phyloP scores from a whole-genome alignment of 176 grass and related monocot genomes.

The Guadua angustifolia region DNA sequence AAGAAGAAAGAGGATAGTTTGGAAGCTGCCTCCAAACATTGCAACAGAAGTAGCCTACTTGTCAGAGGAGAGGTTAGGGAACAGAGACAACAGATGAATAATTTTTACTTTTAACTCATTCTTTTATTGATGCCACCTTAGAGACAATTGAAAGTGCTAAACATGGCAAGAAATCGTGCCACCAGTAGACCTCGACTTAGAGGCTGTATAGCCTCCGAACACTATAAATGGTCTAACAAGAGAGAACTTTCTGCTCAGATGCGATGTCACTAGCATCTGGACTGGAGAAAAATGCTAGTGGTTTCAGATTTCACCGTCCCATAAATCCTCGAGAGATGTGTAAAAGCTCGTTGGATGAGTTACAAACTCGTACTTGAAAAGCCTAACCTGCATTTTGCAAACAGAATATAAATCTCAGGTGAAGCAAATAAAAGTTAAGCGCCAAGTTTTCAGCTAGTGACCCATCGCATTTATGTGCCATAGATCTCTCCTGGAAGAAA shows the following conservation, averaged over 20 bases:
- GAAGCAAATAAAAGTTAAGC: background rate
- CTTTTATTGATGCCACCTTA: too few relatives aligned
- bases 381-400: conserved; percentile 42
- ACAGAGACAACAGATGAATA: too few relatives aligned
- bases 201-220: too few relatives aligned
- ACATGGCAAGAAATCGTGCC: too few relatives aligned
- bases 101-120: too few relatives aligned
- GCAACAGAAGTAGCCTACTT: too few relatives aligned
- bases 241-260: too few relatives aligned
- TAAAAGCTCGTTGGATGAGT: conserved; percentile 46
- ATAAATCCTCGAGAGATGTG: conserved; percentile 49
- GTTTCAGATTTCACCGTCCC: conserved; percentile 49
- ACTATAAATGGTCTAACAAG: background rate
- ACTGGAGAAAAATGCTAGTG: background rate
- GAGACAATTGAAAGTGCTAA: too few relatives aligned
- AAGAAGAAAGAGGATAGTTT: too few relatives aligned
- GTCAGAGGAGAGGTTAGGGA: too few relatives aligned
- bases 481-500: background rate
- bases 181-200: too few relatives aligned
- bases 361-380: conserved; percentile 42
- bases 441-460: background rate
- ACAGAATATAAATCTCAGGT: background rate
- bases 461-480: background rate
- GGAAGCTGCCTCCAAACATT: too few relatives aligned
- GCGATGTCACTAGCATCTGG: background rate